Base-by-base conservation (phyloP, 768 basidiomycete genomes). In the Mycena pura region DNA sequence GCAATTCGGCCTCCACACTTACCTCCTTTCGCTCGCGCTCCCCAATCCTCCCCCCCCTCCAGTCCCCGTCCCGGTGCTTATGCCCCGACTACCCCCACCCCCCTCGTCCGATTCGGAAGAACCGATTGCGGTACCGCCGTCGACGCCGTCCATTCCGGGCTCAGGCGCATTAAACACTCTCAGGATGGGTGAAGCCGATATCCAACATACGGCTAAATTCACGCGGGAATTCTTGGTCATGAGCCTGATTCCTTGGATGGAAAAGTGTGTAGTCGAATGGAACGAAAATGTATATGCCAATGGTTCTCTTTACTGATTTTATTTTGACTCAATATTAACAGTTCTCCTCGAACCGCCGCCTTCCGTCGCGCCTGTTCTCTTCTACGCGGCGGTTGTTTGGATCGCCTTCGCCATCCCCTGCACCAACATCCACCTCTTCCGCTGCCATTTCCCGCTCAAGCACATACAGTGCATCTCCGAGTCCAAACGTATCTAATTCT, bases 171-270 rank as follows among this genome's bases (percentile, higher is more conserved):
- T 78, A 8, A 80, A 81, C 64, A 78, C 83, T 0, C 67, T 93
- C 36, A 74, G 77, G 29, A 77, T 95, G 77, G 80, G 78, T 9
- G 87, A 93, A 67, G 75, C 77, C 45, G 95, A 96, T 75, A 90
- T 93, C 14, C 84, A 89, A 52, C 84, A 86, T 66, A 84, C 88
- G 6, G 87, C 87, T 0, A 84, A 86, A 52, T 94, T 98, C 68
- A 83, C 93, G 10, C 84, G 95, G 43, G 96, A 97, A 73, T 90
- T 98, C 66, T 81, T 93, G 4, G 87, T 89, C 11, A 93, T 92
- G 87, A 95, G 92, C 70, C 75, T 99, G 43, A 73, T 98, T 3
- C 96, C 96, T 1, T 98, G 93, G 93, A 96, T 99, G 93, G 96
- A 99, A 77, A 93, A 90, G 69, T 90, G 89, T 73, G 91, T 96